These are phyloP conservation scores for Stachybotrys chartarum DNA, from an alignment of 2,329 filamentous ascomycete species.

Conservation along the genomic window DNA sequence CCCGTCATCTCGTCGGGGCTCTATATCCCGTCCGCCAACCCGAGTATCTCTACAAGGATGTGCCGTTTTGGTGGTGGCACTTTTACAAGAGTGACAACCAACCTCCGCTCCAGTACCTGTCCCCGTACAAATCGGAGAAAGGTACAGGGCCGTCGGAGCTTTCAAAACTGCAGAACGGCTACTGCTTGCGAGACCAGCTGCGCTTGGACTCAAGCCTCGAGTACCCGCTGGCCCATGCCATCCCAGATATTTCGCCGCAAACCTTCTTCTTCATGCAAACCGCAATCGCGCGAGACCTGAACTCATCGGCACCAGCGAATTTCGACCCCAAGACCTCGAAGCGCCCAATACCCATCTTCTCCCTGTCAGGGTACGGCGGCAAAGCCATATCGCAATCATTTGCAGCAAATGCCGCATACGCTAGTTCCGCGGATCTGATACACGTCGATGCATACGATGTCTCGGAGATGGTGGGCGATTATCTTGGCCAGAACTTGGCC, in stretches of 20 bases:
- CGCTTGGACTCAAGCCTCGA: not conserved
- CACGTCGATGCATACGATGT: conserved; percentile 63
- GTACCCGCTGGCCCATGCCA: conserved; percentile 19
- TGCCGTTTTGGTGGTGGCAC: conserved; percentile 35
- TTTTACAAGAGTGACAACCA: not conserved
- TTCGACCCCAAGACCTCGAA: conserved; percentile 25
- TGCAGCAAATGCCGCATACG: conserved; percentile 55
- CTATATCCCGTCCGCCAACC: conserved; percentile 24
- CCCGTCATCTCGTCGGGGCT: conserved; percentile 26
- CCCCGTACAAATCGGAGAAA: too few species aligned
- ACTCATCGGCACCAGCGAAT: conserved; percentile 14
- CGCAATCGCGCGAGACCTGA: conserved; percentile 20
- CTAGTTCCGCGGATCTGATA: conserved; percentile 59
- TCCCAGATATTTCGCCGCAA: conserved; percentile 25
- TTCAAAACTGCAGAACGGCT: too few species aligned
- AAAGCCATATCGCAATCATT: conserved; percentile 35
- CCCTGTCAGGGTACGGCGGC: conserved; percentile 30
- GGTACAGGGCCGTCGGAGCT: too few species aligned
- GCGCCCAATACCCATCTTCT: conserved; percentile 30
- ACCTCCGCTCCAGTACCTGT: not conserved
- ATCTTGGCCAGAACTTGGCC: conserved; percentile 56
- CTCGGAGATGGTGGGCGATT: conserved; percentile 60
- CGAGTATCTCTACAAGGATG: conserved; percentile 23
- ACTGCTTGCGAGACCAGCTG: not conserved
- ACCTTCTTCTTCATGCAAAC: conserved; percentile 23